Evolutionary conservation across 495 filamentous ascomycete species (phyloP).

Genomic region (Daldinia childiae): DNA sequence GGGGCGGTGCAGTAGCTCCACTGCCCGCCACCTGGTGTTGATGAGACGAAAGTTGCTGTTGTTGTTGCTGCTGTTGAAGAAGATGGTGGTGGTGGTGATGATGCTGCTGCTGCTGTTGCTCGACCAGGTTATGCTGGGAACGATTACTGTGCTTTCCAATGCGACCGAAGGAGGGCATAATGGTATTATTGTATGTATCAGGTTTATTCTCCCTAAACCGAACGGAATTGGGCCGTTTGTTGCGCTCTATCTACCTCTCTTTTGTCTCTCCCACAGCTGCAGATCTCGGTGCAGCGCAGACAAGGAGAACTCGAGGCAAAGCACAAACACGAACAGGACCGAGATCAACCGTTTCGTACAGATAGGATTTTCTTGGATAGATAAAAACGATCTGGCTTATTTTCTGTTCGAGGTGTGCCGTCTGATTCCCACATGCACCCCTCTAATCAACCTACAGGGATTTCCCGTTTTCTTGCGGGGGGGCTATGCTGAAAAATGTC

Average conservation of each 20-base stretch:
- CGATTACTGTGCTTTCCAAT: constrained; percentile 58
- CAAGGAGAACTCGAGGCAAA: constrained; percentile 36
- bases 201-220: constrained; percentile 22
- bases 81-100: constrained; percentile 46
- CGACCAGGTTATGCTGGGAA: constrained; percentile 61
- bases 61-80: constrained; percentile 40
- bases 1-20: constrained; percentile 48
- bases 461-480: constrained; percentile 31
- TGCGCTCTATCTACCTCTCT: constrained; percentile 21
- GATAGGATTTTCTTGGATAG: constrained; percentile 25
- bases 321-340: constrained; percentile 20
- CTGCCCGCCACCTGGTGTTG: constrained; percentile 47
- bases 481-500: constrained; percentile 42
- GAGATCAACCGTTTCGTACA: constrained; percentile 24
- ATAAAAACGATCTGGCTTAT: constrained; percentile 41
- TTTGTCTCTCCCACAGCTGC: constrained; percentile 33
- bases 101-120: constrained; percentile 45
- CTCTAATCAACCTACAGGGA: constrained; percentile 37
- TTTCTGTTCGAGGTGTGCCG: constrained; percentile 27
- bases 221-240: constrained; percentile 26
- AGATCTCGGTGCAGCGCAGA: constrained; percentile 5
- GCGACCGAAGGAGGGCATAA: constrained; percentile 56
- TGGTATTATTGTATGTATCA: constrained; percentile 47
- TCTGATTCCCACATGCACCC: constrained; percentile 38
- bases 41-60: constrained; percentile 42